Evolutionary conservation across 1,284 basidiomycete species (phyloP).

Genomic region (Sporisorium reilianum): DNA sequence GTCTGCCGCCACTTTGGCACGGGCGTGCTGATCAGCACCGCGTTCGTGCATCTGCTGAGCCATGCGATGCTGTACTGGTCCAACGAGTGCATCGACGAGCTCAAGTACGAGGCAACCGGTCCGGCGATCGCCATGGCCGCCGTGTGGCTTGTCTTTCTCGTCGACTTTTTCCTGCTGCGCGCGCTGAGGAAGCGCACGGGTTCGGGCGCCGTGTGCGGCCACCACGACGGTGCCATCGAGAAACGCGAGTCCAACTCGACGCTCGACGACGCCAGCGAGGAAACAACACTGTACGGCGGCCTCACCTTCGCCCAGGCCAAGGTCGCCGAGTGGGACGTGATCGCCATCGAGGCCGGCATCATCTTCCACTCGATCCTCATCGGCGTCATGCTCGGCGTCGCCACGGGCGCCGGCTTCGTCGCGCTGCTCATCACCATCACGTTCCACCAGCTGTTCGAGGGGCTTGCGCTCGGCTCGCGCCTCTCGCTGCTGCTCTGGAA

Average conservation of each 20-base stretch:
- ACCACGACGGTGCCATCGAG: conserved; percentile 13
- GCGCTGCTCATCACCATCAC: conserved; percentile 65
- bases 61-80: conserved; percentile 69
- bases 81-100: conserved; percentile 70
- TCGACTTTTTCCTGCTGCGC: conserved; percentile 66
- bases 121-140: conserved; percentile 69
- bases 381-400: conserved; percentile 69
- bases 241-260: conserved; percentile 13
- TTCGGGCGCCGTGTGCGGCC: neutral
- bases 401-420: conserved; percentile 50
- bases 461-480: conserved; percentile 47
- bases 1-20: conserved; percentile 56
- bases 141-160: conserved; percentile 60
- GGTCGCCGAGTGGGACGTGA: conserved; percentile 56
- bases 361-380: conserved; percentile 70
- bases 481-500: conserved; percentile 57
- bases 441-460: conserved; percentile 64
- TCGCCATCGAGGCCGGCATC: conserved; percentile 71
- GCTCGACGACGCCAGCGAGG: conserved; percentile 3
- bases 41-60: conserved; percentile 71
- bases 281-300: conserved; percentile 7
- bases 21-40: conserved; percentile 71
- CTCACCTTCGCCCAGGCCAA: conserved; percentile 34
- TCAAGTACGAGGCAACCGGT: conserved; percentile 70
- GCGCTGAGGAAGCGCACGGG: conserved; percentile 19